Percentiles rank a stretch among this genome's conserved stretches.
phyloP scores from a whole-genome alignment of 495 filamentous ascomycete species.

The Poronia punctata region DNA sequence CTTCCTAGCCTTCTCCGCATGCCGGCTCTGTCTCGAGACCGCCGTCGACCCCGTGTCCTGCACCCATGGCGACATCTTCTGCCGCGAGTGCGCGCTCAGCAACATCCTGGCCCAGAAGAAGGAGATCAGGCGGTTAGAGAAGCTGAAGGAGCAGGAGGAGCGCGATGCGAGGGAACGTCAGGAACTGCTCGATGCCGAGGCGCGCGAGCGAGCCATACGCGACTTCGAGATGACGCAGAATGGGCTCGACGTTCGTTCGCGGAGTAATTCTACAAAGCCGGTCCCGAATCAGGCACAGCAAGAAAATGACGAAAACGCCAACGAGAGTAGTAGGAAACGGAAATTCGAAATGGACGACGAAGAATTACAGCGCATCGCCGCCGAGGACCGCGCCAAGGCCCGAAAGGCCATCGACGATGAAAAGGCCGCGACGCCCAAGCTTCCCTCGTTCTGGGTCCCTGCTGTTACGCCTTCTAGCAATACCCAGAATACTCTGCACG shows the following conservation, averaged over 20 bases:
- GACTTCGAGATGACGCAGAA: slow-evolving; percentile 63
- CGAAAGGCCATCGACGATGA: slow-evolving; percentile 64
- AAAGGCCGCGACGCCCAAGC: slow-evolving; percentile 65
- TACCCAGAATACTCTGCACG: slow-evolving; percentile 40
- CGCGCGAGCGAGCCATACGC: slow-evolving; percentile 45
- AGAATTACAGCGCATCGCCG: slow-evolving; percentile 63
- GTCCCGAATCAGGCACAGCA: slow-evolving; percentile 12
- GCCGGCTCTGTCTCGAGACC: slow-evolving; percentile 79
- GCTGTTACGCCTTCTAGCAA: slow-evolving; percentile 65
- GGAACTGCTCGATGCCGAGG: slow-evolving; percentile 51
- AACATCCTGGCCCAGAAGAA: slow-evolving; percentile 87
- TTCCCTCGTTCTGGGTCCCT: slow-evolving; percentile 93
- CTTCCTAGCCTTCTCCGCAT: slow-evolving; percentile 88
- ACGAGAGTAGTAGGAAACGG: slow-evolving; percentile 44
- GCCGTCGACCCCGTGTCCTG: slow-evolving; percentile 73
- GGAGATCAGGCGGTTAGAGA: slow-evolving; percentile 82
- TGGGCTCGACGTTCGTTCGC: slow-evolving; percentile 56
- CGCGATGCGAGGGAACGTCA: slow-evolving; percentile 49
- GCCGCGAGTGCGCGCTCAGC: slow-evolving; percentile 85
- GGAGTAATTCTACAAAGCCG: slow-evolving; percentile 12
- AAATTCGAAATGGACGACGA: slow-evolving; percentile 82
- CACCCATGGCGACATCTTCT: slow-evolving; percentile 84
- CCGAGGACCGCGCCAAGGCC: slow-evolving; percentile 62
- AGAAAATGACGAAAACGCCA: slow-evolving; percentile 23
- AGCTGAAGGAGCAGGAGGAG: slow-evolving; percentile 52